A percentile compares a stretch with the other conserved stretches of the same genome.
These are phyloP conservation scores for Arthrobotrys sinensis DNA, from an alignment of 2,329 filamentous ascomycete genomes.

Conservation along the genomic window DNA sequence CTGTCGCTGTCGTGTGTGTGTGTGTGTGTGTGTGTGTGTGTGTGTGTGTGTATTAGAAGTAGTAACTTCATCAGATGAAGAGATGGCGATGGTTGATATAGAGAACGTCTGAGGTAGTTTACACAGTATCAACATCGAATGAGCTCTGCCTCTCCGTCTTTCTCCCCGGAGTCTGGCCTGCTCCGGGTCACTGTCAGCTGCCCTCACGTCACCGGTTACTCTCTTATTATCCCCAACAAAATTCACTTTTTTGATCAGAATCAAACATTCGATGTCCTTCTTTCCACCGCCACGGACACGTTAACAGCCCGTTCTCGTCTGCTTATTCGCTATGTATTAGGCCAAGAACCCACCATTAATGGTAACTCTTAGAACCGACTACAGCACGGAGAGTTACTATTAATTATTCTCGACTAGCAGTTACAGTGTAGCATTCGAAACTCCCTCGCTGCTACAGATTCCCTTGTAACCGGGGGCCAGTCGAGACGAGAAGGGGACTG, in stretches of 20 bases:
- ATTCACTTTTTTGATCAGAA: not conserved
- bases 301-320: not conserved
- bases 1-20: not conserved
- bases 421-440: conserved; percentile 18
- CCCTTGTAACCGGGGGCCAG: conserved; percentile 9
- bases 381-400: conserved; percentile 54
- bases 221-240: conserved; percentile 21
- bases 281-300: conserved; percentile 22
- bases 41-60: not conserved
- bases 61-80: not conserved
- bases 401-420: conserved; percentile 16
- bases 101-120: conserved; percentile 7
- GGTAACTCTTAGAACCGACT: conserved; percentile 10
- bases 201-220: conserved; percentile 19
- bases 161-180: not conserved
- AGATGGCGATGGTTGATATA: conserved; percentile 27
- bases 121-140: conserved; percentile 26
- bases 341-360: conserved; percentile 1
- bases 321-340: conserved; percentile 27
- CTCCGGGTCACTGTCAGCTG: conserved; percentile 35
- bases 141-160: not conserved
- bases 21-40: not conserved
- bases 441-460: conserved; percentile 15
- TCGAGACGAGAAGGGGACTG: conserved; percentile 45
- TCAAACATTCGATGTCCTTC: conserved; percentile 39